These are phyloP conservation scores for Cutaneotrichosporon cyanovorans DNA, from an alignment of 1,284 basidiomycete genomes.

Conservation along the genomic window DNA sequence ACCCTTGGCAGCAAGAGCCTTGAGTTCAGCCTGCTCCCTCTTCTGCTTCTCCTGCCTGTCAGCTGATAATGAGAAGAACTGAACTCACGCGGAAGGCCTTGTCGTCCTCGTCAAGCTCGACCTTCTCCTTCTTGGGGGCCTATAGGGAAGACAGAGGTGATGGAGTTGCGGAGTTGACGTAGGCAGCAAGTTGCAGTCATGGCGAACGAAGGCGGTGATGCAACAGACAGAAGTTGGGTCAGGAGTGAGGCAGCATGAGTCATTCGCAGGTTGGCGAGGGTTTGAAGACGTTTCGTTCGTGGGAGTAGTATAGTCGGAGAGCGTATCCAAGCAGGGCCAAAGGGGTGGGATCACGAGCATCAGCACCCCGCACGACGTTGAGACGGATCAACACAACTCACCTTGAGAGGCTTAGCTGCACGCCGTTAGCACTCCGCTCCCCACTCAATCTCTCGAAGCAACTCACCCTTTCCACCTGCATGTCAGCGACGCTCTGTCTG, in stretches of 20 bases:
- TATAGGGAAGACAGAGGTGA: neutral
- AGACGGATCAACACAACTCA: slow-evolving; percentile 1
- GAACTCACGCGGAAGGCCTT: slow-evolving; percentile 20
- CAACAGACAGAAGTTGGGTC: no score
- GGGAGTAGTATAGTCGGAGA: neutral
- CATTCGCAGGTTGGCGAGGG: no score
- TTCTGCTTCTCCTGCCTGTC: slow-evolving; percentile 20
- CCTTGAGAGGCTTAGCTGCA: slow-evolving; percentile 23
- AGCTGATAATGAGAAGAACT: neutral
- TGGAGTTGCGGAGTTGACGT: neutral
- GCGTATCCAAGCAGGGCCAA: neutral
- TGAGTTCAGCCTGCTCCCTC: slow-evolving; percentile 31
- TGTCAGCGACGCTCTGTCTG: neutral
- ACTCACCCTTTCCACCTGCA: slow-evolving; percentile 5
- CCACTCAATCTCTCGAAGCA: neutral
- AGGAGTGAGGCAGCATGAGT: no score
- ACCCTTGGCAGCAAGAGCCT: slow-evolving; percentile 30
- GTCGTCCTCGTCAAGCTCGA: slow-evolving; percentile 37
- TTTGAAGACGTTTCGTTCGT: no score
- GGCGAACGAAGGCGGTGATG: no score
- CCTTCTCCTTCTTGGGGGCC: slow-evolving; percentile 17
- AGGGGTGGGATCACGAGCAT: neutral
- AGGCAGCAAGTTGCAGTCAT: neutral
- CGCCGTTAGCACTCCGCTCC: neutral
- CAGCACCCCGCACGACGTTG: neutral